Conservation (phyloP, 345 rosid genomes). For the Rhodomyrtus tomentosa region DNA sequence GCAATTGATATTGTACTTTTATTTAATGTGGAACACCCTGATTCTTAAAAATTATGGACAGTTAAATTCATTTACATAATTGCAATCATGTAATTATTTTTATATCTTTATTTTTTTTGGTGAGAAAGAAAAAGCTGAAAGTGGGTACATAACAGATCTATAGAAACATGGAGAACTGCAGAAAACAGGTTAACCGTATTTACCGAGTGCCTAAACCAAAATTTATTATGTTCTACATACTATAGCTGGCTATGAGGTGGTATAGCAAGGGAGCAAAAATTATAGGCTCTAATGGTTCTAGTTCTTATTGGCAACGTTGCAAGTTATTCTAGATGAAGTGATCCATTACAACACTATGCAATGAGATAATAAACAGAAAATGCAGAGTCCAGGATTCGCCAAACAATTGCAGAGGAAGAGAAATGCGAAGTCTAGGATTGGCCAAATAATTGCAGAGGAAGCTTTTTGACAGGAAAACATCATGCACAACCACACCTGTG, state of each 20-base stretch:
- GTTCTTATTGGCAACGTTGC: not conserved
- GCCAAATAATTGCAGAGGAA: not conserved
- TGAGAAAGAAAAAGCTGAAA: not conserved
- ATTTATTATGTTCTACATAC: not conserved
- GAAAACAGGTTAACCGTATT: not conserved
- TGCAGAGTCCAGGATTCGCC: not conserved
- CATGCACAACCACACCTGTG: constrained; percentile 41
- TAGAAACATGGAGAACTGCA: not conserved
- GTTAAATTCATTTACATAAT: not conserved
- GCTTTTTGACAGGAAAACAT: not conserved
- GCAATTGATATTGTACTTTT: not conserved
- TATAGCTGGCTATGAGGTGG: not conserved
- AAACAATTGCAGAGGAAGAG: not conserved
- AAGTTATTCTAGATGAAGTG: not conserved
- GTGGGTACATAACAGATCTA: not conserved
- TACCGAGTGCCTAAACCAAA: not conserved
- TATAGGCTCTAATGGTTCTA: not conserved
- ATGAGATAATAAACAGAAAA: not conserved
- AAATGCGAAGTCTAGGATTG: not conserved
- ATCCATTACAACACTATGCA: not conserved
- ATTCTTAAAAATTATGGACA: not conserved
- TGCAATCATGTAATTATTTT: not conserved
- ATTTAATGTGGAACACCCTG: not conserved
- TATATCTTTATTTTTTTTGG: not conserved
- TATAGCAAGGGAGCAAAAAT: not conserved